Evolutionary conservation across 176 grass and related monocot genomes (phyloP), one percentile per base, ranked within the genome.

Genomic region (Dactylis glomerata): DNA sequence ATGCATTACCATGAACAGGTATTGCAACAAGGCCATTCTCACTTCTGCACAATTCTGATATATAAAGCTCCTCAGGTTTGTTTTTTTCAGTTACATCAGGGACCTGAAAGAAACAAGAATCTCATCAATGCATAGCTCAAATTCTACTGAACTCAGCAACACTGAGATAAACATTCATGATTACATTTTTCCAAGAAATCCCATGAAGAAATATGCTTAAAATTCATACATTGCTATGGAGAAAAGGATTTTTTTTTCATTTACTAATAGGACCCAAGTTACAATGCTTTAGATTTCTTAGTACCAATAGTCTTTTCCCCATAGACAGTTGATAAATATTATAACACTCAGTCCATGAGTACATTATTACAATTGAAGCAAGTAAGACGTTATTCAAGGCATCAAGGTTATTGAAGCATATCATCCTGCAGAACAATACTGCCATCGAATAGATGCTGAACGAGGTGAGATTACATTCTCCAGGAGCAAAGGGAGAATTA

Each of bases 1-100:
- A 88, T 68, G 93, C 28, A 86, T 91, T 78, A 49, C 30, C 90
- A 33, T 33, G 38, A 54, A 95, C 90, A 68, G 93, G 90, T 81
- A 84, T 78, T 44, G 88, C 70, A 86, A 88, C 20, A 62, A 94
- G 51, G 42, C 82, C 79, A 76, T n/a, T 81, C 34, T 83, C 69
- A 49, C 22, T 84, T 83, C 42, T 87, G 87, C 73, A 90, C 54
- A 40, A 69, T 73, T 92, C 85, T 83, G 85, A 87, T 80, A 90
- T 57, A 89, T 90, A 71, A 72, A 84, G 74, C 68, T 86, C 90
- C 59, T 2, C 75, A 83, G 42, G 27, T 73, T 58, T 82, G 78
- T 71, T 76, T 10, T 49, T 66, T 54, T 75, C 76, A 54, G 37
- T 41, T 40, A 69, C 69, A 23, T 46, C 75, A 80, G 59, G 68